Conservation (phyloP, 2,329 filamentous ascomycete species). For the Sporothrix curviconia region DNA sequence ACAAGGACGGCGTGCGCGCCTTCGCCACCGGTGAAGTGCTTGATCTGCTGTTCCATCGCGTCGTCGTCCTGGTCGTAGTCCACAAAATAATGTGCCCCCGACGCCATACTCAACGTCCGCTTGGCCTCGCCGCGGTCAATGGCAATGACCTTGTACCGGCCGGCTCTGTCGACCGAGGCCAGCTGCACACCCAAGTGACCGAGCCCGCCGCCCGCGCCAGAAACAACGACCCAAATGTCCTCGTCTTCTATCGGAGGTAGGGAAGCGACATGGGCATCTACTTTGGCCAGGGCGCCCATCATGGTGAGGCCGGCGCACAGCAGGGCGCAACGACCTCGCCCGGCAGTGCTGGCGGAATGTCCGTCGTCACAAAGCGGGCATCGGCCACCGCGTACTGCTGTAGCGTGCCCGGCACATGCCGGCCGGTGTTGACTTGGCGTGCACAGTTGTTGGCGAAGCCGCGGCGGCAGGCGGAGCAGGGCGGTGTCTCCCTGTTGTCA, state of each 20-base stretch:
- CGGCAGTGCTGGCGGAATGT: too few relatives aligned
- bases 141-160: background rate
- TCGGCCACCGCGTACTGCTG: conserved; percentile 2
- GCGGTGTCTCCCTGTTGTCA: background rate
- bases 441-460: conserved; percentile 7
- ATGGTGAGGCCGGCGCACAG: conserved; percentile 7
- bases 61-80: background rate
- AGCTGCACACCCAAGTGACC: background rate
- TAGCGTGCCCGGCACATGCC: background rate
- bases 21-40: background rate
- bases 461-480: background rate
- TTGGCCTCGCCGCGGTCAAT: background rate
- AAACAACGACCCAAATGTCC: background rate
- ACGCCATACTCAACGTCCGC: background rate
- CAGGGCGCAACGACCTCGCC: background rate
- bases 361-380: background rate
- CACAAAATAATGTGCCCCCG: background rate
- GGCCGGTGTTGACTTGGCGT: background rate
- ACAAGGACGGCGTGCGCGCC: conserved; percentile 2
- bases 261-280: background rate
- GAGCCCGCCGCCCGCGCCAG: background rate
- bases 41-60: background rate
- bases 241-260: too few relatives aligned
- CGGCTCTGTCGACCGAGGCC: background rate
- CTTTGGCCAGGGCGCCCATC: conserved; percentile 5